Evolutionary conservation across 2,329 filamentous ascomycete species (phyloP), one percentile per base, ranked within the genome.

Genomic region (Ophiocordyceps australis): DNA sequence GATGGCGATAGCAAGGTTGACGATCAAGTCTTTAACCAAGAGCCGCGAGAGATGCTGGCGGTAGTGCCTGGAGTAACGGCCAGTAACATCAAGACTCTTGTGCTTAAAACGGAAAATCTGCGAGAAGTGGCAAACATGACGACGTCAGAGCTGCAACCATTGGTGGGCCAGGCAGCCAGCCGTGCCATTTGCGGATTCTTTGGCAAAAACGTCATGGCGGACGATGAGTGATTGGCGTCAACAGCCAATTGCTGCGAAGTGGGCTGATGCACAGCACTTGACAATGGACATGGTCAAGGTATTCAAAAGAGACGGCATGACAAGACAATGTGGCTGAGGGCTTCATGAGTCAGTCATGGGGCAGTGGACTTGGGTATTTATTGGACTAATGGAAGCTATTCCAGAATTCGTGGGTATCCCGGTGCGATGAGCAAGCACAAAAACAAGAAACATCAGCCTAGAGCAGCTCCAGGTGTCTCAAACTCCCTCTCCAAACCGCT

Each of bases 1-100:
- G 36, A 54, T 30, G 46, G 45, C 34, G 50, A 52, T 30, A 58
- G 68, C 45, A 61, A 54, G 40, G 66, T 61, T 3, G 73, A 73
- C 31, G 65, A 75, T 37, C 69, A 80, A 38, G 70, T 62, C 1
- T 93, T 92, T 42, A 91, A 83, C 39, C 67, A 75, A 32, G 73
- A 81, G 39, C 81, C 83, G 16, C 80, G 91, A 51, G 86, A 95
- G 44, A 92, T 95, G 80, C 53, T 98, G 34, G 60, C 75, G 16
- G 66, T 71, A 2, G 74, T 95, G 9, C 89, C 89, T 0, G 89
- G 89, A 0, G 68, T 95, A 10, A 86, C 70, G 18, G 72, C 74
- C 9, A 77, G 81, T 51, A 83, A 80, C 32, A 59, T 92, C 18
- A 71, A 68, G 41, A 70, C 67, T 32, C 39, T 98, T 23, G 71